Evolutionary conservation across 805 yeast species (phyloP).

Genomic region (Nakazawaea siamensis): DNA sequence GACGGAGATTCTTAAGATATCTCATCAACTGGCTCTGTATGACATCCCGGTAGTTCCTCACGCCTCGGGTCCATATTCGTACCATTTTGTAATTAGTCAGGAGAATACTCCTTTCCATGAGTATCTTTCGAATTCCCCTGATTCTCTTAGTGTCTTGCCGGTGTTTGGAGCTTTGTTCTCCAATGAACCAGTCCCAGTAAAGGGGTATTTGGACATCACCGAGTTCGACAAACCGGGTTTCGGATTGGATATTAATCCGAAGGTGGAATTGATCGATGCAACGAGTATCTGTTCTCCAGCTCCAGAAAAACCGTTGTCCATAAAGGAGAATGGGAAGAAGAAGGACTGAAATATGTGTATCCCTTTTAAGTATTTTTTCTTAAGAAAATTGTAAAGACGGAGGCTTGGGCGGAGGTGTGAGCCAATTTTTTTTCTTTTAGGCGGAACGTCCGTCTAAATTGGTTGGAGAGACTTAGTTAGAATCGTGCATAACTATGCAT

Average conservation of each 20-base stretch:
- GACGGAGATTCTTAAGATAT: constrained; percentile 37
- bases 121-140: constrained; percentile 42
- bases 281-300: constrained; percentile 28
- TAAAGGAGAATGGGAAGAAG: no score
- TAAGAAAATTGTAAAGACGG: no score
- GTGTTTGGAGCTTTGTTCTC: constrained; percentile 38
- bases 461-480: no score
- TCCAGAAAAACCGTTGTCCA: constrained; percentile 32
- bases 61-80: constrained; percentile 46
- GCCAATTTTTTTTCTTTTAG: no score
- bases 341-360: no score
- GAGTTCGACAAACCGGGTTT: constrained; percentile 41
- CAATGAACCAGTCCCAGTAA: constrained; percentile 38
- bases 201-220: constrained; percentile 31
- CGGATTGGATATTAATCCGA: constrained; percentile 38
- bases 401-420: no score
- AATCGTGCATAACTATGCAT: no score
- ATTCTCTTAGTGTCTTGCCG: constrained; percentile 33
- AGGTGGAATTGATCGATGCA: constrained; percentile 31
- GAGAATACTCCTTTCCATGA: constrained; percentile 46
- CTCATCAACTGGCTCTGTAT: constrained; percentile 43
- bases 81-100: constrained; percentile 41
- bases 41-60: constrained; percentile 47
- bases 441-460: no score
- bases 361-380: no score